A percentile compares a stretch with the other conserved stretches of the same genome.
phyloP scores from a whole-genome alignment of 148 eudicot genomes.

The Euryodendron excelsum region DNA sequence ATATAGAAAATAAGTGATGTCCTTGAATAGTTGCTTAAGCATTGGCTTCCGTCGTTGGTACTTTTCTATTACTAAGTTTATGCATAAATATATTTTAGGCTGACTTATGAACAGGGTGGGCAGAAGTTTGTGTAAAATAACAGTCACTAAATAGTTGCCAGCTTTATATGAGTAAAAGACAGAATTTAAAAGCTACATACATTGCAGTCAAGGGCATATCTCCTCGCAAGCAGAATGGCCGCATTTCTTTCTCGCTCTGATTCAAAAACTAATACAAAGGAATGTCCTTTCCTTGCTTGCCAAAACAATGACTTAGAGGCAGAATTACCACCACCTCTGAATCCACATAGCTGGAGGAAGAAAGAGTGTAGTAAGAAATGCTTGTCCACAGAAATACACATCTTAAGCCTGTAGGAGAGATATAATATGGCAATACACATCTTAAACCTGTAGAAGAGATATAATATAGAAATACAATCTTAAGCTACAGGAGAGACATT shows the following conservation, averaged over 20 bases:
- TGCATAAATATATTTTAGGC: background rate
- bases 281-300: slow-evolving; percentile 85
- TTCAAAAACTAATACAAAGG: slow-evolving; percentile 71
- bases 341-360: slow-evolving; percentile 73
- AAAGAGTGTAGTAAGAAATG: background rate
- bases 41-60: too few relatives aligned
- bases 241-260: slow-evolving; percentile 80
- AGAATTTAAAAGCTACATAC: slow-evolving; percentile 43
- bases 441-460: too few relatives aligned
- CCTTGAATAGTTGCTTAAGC: too few relatives aligned
- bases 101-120: too few relatives aligned
- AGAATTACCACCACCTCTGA: slow-evolving; percentile 88
- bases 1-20: background rate
- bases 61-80: too few relatives aligned
- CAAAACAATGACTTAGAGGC: slow-evolving; percentile 89
- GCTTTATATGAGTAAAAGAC: background rate
- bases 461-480: too few relatives aligned
- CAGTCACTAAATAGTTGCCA: too few relatives aligned
- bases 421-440: too few relatives aligned
- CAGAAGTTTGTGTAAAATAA: too few relatives aligned
- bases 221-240: slow-evolving; percentile 68
- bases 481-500: background rate
- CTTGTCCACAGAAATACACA: background rate
- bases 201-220: slow-evolving; percentile 71
- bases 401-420: background rate